Base-by-base conservation (phyloP, 2,329 filamentous ascomycete species). In the Hysterium pulicare region DNA sequence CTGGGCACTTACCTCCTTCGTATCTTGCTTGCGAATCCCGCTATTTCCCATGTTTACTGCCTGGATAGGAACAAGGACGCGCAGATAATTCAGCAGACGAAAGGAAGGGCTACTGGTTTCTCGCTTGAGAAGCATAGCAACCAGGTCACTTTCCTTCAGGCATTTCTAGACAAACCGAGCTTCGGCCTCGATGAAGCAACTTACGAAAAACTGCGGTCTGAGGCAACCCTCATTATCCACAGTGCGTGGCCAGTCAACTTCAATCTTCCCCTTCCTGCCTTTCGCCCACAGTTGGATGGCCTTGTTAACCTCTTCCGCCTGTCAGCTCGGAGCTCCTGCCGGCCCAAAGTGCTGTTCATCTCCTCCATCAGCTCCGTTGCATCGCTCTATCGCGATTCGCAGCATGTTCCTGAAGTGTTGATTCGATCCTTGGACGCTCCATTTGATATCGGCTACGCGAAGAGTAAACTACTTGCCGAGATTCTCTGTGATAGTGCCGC, bases 221-320 rank as follows among this genome's bases (percentile, higher is more conserved):
- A 41, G 1, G 54, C 75, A 1, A 68, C 68, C 0, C 55, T 54
- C 8, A 65, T 78, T 20, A 73, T 79, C 22, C 75, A 79, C 59
- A 68, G 67, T 47, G 74, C 76, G 0, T 78, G 76, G 76, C 60
- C 71, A 1, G 76, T 79, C 21, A 77, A 81, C 56, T 81, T 81
- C 63, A 78, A 75, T 28, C 7, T 37, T 6, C 48, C 50, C 2
- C 42, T 58, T 8, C 40, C 47, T 13, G 41, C 47, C 3, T 58
- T 54, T 40, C 45, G 46, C 13, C 26, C 39, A 10, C 43, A 42
- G 22, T 44, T 48, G 22, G 32, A 45, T 31, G 45, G 45, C 16
- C 32, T 41, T 1, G 40, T 51, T 19, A 41, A 48, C 24, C 39
- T 48, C 20, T 42, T 48, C 34, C 30, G 26, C 22, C 49, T 58